Conservation (phyloP, 2,329 filamentous ascomycete genomes). For the Alternaria atra region DNA sequence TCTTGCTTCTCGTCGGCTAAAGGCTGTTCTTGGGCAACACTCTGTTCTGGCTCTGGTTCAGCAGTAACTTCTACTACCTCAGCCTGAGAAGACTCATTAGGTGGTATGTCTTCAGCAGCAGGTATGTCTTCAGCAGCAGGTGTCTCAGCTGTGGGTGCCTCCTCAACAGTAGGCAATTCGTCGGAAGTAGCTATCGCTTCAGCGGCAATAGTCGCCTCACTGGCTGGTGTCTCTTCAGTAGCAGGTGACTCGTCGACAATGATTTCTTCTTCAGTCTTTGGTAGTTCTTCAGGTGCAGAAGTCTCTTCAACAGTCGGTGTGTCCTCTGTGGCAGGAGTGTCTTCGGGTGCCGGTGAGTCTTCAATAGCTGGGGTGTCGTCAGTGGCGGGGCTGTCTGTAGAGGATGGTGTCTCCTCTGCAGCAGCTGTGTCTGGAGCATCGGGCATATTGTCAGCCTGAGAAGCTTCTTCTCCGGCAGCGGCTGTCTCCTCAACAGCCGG, state of each 20-base stretch:
- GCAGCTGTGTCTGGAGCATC: slow-evolving; percentile 3
- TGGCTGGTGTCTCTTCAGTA: neutral
- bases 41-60: neutral
- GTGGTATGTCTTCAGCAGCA: neutral
- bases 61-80: slow-evolving; percentile 6
- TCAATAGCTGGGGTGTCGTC: slow-evolving; percentile 7
- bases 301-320: neutral
- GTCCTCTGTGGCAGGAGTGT: neutral
- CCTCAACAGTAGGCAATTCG: neutral
- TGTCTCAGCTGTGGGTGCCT: neutral
- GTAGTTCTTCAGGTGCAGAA: neutral
- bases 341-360: neutral
- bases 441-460: slow-evolving; percentile 1
- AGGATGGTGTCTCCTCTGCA: neutral
- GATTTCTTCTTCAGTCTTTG: neutral
- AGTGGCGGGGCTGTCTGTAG: neutral
- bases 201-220: neutral
- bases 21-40: neutral
- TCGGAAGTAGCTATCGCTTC: neutral
- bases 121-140: neutral
- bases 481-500: slow-evolving; percentile 4
- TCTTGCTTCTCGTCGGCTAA: neutral
- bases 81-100: slow-evolving; percentile 7
- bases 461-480: neutral
- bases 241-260: neutral